Conservation (phyloP, 2,329 filamentous ascomycete species). For the Ceratocystis smalleyi region DNA sequence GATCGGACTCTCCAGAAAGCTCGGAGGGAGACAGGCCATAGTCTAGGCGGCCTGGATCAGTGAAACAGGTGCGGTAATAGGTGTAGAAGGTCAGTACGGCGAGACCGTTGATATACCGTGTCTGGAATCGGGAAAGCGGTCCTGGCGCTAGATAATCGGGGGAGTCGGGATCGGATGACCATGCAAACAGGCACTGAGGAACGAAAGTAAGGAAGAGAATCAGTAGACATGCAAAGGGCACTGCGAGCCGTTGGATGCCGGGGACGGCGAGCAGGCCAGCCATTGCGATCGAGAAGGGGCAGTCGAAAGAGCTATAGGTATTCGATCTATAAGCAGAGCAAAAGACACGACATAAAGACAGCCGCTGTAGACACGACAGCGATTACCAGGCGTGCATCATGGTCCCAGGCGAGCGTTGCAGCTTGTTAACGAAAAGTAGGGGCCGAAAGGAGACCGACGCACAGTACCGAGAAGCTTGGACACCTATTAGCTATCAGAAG, state of each 20-base stretch:
- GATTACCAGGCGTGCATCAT: not conserved
- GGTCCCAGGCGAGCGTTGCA: not conserved
- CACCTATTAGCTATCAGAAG: not conserved
- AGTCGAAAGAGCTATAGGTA: not conserved
- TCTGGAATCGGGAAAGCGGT: conserved; percentile 41
- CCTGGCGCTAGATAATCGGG: conserved; percentile 43
- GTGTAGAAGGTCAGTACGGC: conserved; percentile 50
- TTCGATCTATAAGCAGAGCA: not conserved
- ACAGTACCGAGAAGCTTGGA: not conserved
- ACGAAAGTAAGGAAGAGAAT: conserved; percentile 56
- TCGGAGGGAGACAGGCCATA: conserved; percentile 28
- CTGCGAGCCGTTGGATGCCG: conserved; percentile 40
- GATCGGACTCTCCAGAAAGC: conserved; percentile 21
- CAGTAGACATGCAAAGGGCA: conserved; percentile 51
- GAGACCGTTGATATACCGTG: conserved; percentile 49
- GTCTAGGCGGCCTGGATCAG: conserved; percentile 41
- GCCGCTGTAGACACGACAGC: not conserved
- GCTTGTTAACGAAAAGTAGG: not conserved
- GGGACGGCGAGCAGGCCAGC: conserved; percentile 30
- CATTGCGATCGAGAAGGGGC: conserved; percentile 22
- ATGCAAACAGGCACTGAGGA: conserved; percentile 54
- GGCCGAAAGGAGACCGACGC: not conserved
- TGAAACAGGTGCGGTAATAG: conserved; percentile 47
- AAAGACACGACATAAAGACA: not conserved
- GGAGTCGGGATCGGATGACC: conserved; percentile 21